Percentiles rank a stretch among this genome's conserved stretches.
Conservation (phyloP, 1,139 yeast genomes). For the Spathaspora sp. region DNA sequence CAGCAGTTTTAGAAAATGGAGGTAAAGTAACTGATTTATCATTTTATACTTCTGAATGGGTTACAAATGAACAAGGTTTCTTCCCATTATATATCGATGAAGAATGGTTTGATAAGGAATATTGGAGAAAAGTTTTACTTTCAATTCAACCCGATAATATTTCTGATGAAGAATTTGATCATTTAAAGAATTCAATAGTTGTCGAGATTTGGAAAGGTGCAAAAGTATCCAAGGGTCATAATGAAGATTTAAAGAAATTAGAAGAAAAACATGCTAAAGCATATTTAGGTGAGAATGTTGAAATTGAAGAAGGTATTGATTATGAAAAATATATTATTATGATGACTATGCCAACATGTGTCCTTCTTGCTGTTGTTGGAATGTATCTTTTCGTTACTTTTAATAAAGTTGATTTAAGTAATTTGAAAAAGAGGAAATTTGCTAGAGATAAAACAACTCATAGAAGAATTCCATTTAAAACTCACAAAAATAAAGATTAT, state of each 20-base stretch:
- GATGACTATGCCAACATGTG: constrained; percentile 70
- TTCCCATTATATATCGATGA: constrained; percentile 58
- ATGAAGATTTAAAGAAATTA: constrained; percentile 48
- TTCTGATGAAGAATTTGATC: constrained; percentile 63
- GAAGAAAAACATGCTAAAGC: constrained; percentile 36
- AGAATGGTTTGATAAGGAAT: constrained; percentile 58
- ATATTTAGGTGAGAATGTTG: constrained; percentile 37
- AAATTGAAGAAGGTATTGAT: constrained; percentile 56
- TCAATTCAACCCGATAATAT: constrained; percentile 72
- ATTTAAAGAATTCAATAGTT: constrained; percentile 50
- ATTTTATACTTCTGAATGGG: constrained; percentile 72
- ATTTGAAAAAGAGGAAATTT: constrained; percentile 51
- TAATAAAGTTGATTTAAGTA: constrained; percentile 51
- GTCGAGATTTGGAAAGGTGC: constrained; percentile 58
- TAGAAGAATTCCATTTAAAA: constrained; percentile 31
- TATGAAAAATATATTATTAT: constrained; percentile 68
- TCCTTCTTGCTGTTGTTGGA: constrained; percentile 55
- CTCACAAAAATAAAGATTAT: constrained; percentile 20
- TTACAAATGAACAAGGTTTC: constrained; percentile 62
- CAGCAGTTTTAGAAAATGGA: constrained; percentile 39
- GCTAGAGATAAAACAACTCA: constrained; percentile 41
- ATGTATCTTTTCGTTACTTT: constrained; percentile 63
- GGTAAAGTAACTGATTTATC: constrained; percentile 43
- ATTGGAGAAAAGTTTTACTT: constrained; percentile 50
- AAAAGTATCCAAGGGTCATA: constrained; percentile 58